These are phyloP conservation scores for Rhizopus delemar DNA, from an alignment of 371 early-diverging fungal species.

Conservation along the genomic window DNA sequence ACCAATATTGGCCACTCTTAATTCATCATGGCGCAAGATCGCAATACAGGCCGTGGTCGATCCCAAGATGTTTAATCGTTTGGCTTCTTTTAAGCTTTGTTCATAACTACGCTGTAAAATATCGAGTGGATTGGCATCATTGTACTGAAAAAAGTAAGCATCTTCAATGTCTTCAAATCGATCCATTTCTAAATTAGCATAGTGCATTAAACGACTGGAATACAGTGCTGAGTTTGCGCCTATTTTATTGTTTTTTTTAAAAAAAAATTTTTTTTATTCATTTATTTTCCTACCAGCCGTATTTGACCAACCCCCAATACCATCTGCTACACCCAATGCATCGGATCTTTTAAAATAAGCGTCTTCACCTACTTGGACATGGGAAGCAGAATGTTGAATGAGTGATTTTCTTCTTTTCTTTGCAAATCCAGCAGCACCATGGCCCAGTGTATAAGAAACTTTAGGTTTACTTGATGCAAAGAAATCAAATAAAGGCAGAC, in stretches of 20 bases:
- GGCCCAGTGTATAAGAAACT: constrained; percentile 20
- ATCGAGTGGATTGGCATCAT: constrained; percentile 74
- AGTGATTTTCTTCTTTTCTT: constrained; percentile 19
- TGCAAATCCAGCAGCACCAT: constrained; percentile 31
- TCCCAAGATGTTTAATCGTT: constrained; percentile 73
- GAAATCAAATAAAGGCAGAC: constrained; percentile 25
- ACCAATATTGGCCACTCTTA: constrained; percentile 91
- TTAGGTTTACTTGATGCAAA: constrained; percentile 25
- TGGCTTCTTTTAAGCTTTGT: constrained; percentile 65
- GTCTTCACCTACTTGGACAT: constrained; percentile 80
- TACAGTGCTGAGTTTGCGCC: constrained; percentile 88
- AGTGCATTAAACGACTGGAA: constrained; percentile 91
- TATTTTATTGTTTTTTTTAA: constrained; percentile 18
- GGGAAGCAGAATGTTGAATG: constrained; percentile 2
- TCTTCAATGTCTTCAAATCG: constrained; percentile 61
- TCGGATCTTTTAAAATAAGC: constrained; percentile 76
- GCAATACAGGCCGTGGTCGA: constrained; percentile 90
- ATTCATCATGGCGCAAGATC: constrained; percentile 84
- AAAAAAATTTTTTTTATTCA: constrained; percentile 18
- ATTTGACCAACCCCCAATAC: constrained; percentile 80
- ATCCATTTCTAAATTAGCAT: constrained; percentile 80
- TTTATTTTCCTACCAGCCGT: constrained; percentile 27
- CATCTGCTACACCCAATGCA: constrained; percentile 83
- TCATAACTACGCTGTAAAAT: constrained; percentile 80
- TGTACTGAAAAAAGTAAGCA: constrained; percentile 61